Conservation (phyloP, 2,329 filamentous ascomycete genomes). For the Cladosporium austrohemisphaericum region DNA sequence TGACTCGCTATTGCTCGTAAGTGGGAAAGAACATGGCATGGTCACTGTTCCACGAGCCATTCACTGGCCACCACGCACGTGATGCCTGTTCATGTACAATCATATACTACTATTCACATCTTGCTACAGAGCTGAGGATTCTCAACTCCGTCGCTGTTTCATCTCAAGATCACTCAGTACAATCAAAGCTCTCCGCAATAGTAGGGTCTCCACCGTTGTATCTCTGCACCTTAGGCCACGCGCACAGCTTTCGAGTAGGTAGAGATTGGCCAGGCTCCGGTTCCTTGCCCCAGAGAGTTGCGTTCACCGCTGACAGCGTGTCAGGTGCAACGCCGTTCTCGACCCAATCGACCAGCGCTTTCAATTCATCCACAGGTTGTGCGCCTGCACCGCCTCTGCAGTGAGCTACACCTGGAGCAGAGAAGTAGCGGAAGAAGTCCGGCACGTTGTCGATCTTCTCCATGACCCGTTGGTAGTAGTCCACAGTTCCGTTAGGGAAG, state of each 20-base stretch:
- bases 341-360: slow-evolving; percentile 19
- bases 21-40: too few relatives aligned
- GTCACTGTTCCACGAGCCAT: too few relatives aligned
- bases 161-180: not conserved
- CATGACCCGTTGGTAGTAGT: slow-evolving; percentile 38
- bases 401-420: slow-evolving; percentile 33
- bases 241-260: slow-evolving; percentile 16
- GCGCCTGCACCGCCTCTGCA: slow-evolving; percentile 29
- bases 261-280: not conserved
- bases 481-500: slow-evolving; percentile 32
- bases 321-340: slow-evolving; percentile 20
- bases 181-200: slow-evolving; percentile 7
- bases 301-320: slow-evolving; percentile 7
- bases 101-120: too few relatives aligned
- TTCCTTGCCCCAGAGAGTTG: not conserved
- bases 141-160: too few relatives aligned
- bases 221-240: slow-evolving; percentile 20
- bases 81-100: too few relatives aligned
- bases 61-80: too few relatives aligned
- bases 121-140: too few relatives aligned
- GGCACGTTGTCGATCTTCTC: slow-evolving; percentile 12
- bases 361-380: slow-evolving; percentile 15
- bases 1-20: too few relatives aligned
- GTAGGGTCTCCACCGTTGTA: slow-evolving; percentile 20
- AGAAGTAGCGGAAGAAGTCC: slow-evolving; percentile 34